These are phyloP conservation scores for Penstemon barbatus DNA, from an alignment of 257 asterid species.

Conservation along the genomic window DNA sequence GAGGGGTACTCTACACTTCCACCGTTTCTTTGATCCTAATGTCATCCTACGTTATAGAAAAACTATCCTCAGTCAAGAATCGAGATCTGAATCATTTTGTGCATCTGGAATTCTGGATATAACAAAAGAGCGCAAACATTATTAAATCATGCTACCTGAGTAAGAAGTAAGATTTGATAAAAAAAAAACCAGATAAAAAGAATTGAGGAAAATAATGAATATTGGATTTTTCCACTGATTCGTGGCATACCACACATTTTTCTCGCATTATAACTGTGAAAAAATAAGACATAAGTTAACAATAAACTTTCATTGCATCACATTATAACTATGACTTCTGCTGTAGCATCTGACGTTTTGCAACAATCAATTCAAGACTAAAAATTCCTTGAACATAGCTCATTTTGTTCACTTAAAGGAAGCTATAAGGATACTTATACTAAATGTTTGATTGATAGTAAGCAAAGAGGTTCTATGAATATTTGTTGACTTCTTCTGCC, in stretches of 20 bases:
- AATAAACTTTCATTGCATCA: neutral
- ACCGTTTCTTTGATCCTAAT: constrained; percentile 63
- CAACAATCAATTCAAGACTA: neutral
- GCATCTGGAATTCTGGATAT: constrained; percentile 54
- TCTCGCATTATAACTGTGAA: neutral
- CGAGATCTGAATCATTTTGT: constrained; percentile 26
- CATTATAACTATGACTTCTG: neutral
- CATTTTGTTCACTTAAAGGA: neutral
- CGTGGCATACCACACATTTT: too few relatives aligned
- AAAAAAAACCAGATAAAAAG: neutral
- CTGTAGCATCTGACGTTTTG: neutral
- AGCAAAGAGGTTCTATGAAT: neutral
- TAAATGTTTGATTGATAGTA: neutral
- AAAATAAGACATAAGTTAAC: neutral
- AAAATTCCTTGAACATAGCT: constrained; percentile 2
- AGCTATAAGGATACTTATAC: constrained; percentile 2
- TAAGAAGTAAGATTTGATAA: neutral
- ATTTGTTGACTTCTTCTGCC: constrained; percentile 12
- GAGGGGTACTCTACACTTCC: constrained; percentile 73
- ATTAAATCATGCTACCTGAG: neutral
- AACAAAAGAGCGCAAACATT: constrained; percentile 12
- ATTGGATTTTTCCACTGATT: neutral
- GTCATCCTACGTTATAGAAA: constrained; percentile 53
- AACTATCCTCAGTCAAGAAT: constrained; percentile 38
- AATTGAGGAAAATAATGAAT: neutral